Evolutionary conservation across 2,329 filamentous ascomycete genomes (phyloP), one percentile per base, ranked within the genome.

Genomic region (Penicillium hordei): DNA sequence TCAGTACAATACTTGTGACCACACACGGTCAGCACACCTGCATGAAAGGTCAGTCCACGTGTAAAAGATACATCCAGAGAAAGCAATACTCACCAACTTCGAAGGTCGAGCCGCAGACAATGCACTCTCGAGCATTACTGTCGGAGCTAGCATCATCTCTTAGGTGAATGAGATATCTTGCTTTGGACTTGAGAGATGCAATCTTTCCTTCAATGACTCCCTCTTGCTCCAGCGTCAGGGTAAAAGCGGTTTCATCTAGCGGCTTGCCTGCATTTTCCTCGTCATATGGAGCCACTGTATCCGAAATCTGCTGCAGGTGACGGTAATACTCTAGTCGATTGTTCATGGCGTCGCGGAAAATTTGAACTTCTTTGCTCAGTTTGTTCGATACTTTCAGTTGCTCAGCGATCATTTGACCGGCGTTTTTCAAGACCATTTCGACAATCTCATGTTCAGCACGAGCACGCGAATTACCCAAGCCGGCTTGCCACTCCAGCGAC

Each of bases 1-100:
- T 91, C 89, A 68, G 91, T 92, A 78, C 93, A 97, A 71, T 92
- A 97, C 62, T 91, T 86, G 70, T 99, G 94, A 0, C 93, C 93
- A 71, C 94, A 97, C 1, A 91, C 83, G 0, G 93, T 97, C 63
- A 78, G 62, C 19, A 78, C 74, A 27, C 75, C 75, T 77, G 34
- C 13, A 43, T 21, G 3, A 46, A 34, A 40, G 34, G 50, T 64
- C 48, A 66, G 58, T 38, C 4, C 7, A 4, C 54, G 19, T 27
- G 5, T 39, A 38, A 19, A 34, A 15, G 5, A 10, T 25, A 21
- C 0, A 19, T 13, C 1, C 6, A 10, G 9, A 45, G 31, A 33
- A 27, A 3, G 33, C 8, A n/a, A 54, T 93, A 79, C 52, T 89
- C 85, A 52, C 93, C 93, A n/a, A 86, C 79, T 58, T 89, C 86